Evolutionary conservation across 2,329 filamentous ascomycete genomes (phyloP).

Genomic region (Exophiala viscosa): DNA sequence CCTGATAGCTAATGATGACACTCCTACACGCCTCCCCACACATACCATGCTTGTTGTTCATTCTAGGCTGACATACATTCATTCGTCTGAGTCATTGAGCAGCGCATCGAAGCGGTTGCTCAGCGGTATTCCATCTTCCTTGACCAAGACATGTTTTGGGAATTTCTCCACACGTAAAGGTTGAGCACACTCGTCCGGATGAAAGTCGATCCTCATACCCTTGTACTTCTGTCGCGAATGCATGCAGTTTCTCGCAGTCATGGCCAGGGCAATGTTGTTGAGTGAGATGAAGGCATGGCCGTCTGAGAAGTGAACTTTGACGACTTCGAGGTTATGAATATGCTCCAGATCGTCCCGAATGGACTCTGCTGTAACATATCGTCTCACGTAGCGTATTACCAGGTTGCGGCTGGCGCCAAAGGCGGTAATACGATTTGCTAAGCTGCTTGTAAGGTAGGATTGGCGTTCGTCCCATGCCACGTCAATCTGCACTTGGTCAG

Average conservation of each 20-base stretch:
- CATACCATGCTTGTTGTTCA: too few relatives aligned
- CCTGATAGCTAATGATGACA: too few relatives aligned
- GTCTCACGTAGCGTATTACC: constrained; percentile 59
- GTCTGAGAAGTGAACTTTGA: constrained; percentile 59
- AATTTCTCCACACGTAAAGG: constrained; percentile 39
- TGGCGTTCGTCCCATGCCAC: constrained; percentile 69
- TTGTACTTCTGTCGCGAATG: constrained; percentile 66
- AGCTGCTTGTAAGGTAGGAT: constrained; percentile 60
- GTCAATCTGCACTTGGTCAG: constrained; percentile 52
- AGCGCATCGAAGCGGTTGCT: constrained; percentile 63
- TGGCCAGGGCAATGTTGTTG: constrained; percentile 72
- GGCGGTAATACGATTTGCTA: constrained; percentile 59
- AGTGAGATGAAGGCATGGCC: constrained; percentile 66
- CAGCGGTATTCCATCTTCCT: background rate
- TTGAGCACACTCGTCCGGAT: constrained; percentile 66
- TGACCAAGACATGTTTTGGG: constrained; percentile 24
- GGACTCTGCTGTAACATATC: constrained; percentile 57
- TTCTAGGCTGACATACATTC: background rate
- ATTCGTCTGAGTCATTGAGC: constrained; percentile 40
- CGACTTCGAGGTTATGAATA: constrained; percentile 72
- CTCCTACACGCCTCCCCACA: too few relatives aligned
- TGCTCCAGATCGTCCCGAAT: constrained; percentile 75
- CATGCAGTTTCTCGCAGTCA: constrained; percentile 76
- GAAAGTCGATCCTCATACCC: constrained; percentile 66
- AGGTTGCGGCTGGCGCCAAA: constrained; percentile 70